phyloP scores from a whole-genome alignment of 1,139 yeast genomes.

The Candida glucosophila region DNA sequence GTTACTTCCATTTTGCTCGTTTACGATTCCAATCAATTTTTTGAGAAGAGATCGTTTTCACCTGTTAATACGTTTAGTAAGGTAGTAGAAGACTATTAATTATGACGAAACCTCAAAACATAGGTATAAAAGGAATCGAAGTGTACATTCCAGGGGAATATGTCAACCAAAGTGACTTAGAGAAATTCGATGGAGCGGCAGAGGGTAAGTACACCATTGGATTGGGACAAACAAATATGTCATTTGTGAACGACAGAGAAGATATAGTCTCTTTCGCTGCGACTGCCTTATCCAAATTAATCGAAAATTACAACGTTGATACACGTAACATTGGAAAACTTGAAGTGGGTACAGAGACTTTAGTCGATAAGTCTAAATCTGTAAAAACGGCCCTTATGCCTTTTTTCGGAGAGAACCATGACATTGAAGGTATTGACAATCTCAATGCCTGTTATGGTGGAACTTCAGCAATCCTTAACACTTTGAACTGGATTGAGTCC shows the following conservation, averaged over 20 bases:
- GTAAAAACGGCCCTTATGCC: constrained; percentile 96
- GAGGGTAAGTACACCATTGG: constrained; percentile 98
- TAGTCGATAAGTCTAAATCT: constrained; percentile 93
- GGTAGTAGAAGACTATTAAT: no score
- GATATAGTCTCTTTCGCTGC: constrained; percentile 89
- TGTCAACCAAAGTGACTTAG: constrained; percentile 85
- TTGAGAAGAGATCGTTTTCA: no score
- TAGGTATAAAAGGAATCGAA: constrained; percentile 96
- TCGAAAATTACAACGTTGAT: constrained; percentile 77
- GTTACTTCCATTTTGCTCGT: no score
- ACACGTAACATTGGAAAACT: constrained; percentile 79
- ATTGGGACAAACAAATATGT: constrained; percentile 96
- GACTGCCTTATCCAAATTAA: constrained; percentile 71
- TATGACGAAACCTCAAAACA: constrained; percentile 36
- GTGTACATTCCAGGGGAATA: constrained; percentile 77
- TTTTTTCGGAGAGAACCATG: constrained; percentile 79
- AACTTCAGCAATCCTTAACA: constrained; percentile 88
- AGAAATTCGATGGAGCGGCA: constrained; percentile 76
- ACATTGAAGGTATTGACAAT: constrained; percentile 94
- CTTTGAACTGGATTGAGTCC: constrained; percentile 94
- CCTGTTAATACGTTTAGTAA: no score
- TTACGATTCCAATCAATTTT: no score
- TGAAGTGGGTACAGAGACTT: constrained; percentile 98
- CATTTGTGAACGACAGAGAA: constrained; percentile 94
- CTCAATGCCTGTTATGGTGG: constrained; percentile 99